Percentiles rank a stretch among this genome's conserved stretches.
Evolutionary conservation across 805 yeast species (phyloP).

Genomic region (Yamadazyma phyllophila): DNA sequence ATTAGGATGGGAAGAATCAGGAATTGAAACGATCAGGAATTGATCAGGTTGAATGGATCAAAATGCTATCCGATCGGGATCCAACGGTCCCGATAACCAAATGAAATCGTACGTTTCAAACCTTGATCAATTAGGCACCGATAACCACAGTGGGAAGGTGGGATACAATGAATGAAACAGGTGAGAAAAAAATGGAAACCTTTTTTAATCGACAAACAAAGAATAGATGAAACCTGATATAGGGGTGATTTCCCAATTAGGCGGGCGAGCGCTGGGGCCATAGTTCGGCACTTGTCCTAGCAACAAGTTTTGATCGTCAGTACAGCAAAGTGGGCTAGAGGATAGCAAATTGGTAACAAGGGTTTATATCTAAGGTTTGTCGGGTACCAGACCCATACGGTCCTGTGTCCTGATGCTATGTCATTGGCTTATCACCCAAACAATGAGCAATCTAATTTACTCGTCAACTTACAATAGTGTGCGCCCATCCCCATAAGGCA

Average conservation of each 20-base stretch:
- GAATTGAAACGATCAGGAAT: too few species aligned
- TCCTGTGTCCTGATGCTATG: not conserved
- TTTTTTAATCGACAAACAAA: not conserved
- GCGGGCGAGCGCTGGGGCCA: not conserved
- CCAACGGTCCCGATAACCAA: not conserved
- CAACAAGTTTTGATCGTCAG: not conserved
- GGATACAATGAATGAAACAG: constrained; percentile 1
- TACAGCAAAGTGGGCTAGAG: too few species aligned
- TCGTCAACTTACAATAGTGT: constrained; percentile 2
- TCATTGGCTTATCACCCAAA: not conserved
- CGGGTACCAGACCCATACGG: not conserved
- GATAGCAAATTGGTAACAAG: not conserved
- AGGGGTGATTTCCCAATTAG: not conserved
- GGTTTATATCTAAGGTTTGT: not conserved
- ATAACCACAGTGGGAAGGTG: not conserved
- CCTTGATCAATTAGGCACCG: not conserved
- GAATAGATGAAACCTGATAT: not conserved
- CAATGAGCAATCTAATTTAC: constrained; percentile 1
- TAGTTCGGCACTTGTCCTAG: not conserved
- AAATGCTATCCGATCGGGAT: too few species aligned
- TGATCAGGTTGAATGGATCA: too few species aligned
- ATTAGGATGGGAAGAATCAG: too few species aligned
- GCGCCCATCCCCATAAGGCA: not conserved
- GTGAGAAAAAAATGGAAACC: not conserved
- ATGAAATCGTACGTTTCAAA: not conserved